These are phyloP conservation scores for Ustilago cynodontis DNA, from an alignment of 1,284 basidiomycete genomes.

Conservation along the genomic window DNA sequence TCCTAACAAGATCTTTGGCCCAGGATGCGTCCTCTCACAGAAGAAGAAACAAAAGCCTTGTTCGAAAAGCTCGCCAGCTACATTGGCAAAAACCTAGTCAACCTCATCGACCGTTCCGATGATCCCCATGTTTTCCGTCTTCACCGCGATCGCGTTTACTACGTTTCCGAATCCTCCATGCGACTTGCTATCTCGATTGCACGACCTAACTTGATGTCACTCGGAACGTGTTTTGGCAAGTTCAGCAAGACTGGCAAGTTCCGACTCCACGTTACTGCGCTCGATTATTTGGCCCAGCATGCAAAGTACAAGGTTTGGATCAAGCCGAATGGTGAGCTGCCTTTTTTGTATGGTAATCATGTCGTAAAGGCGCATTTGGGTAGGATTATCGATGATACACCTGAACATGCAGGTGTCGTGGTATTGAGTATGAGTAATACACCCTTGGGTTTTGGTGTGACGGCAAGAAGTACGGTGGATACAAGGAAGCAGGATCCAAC, in stretches of 20 bases:
- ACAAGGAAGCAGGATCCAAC: slow-evolving; percentile 98
- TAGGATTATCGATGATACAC: slow-evolving; percentile 98
- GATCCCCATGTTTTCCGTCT: slow-evolving; percentile 70
- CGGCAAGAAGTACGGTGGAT: slow-evolving; percentile 93
- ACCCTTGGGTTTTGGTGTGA: slow-evolving; percentile 89
- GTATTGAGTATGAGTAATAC: slow-evolving; percentile 95
- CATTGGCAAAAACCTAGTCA: slow-evolving; percentile 89
- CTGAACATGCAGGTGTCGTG: slow-evolving; percentile 98
- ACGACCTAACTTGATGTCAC: slow-evolving; percentile 88
- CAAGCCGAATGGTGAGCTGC: slow-evolving; percentile 99
- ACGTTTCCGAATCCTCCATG: slow-evolving; percentile 75
- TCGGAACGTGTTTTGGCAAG: slow-evolving; percentile 97
- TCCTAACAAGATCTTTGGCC: too few relatives aligned
- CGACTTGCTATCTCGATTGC: slow-evolving; percentile 91
- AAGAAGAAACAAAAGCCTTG: slow-evolving; percentile 74
- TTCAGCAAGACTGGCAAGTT: slow-evolving; percentile 98
- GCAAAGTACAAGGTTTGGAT: slow-evolving; percentile 99
- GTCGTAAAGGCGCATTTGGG: slow-evolving; percentile 98
- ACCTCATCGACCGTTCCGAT: slow-evolving; percentile 68
- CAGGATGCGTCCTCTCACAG: slow-evolving; percentile 69
- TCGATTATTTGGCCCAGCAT: slow-evolving; percentile 94
- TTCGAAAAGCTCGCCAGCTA: slow-evolving; percentile 93
- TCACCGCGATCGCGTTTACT: slow-evolving; percentile 69
- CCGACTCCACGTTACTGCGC: slow-evolving; percentile 92
- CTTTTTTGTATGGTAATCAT: slow-evolving; percentile 98